phyloP scores from a whole-genome alignment of 148 eudicot species.

The Silene uniflora region DNA sequence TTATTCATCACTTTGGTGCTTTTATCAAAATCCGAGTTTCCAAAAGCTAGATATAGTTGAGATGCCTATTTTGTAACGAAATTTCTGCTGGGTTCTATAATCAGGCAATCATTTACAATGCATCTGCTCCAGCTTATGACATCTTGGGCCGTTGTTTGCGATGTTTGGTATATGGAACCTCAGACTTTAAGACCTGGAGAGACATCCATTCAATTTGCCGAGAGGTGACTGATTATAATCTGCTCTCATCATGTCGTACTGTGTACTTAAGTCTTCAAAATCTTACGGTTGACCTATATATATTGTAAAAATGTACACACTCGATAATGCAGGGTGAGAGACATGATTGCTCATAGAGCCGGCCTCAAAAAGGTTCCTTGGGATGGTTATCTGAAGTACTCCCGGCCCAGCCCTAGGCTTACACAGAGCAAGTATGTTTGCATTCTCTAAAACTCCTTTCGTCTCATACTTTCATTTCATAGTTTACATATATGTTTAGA shows the following conservation, averaged over 20 bases:
- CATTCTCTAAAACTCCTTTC: not conserved
- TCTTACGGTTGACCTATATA: not conserved
- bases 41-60: not conserved
- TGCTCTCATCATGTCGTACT: not conserved
- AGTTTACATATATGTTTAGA: not conserved
- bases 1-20: not conserved
- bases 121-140: conserved; percentile 97
- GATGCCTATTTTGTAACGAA: not conserved
- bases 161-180: conserved; percentile 98
- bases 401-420: conserved; percentile 94
- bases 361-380: conserved; percentile 94
- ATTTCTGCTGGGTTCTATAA: not conserved
- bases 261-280: not conserved
- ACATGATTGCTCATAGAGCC: conserved; percentile 80
- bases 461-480: not conserved
- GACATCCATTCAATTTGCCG: conserved; percentile 93
- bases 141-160: conserved; percentile 99
- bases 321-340: conserved; percentile 58
- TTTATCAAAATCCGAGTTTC: not conserved
- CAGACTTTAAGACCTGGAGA: conserved; percentile 84
- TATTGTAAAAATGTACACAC: conserved; percentile 3
- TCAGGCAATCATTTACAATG: conserved; percentile 92
- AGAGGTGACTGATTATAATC: conserved; percentile 47
- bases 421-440: conserved; percentile 81
- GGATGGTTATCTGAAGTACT: conserved; percentile 95